A percentile compares a stretch with the other conserved stretches of the same genome.
These are phyloP conservation scores for Dichomitus squalens DNA, from an alignment of 1,284 basidiomycete genomes.

Conservation along the genomic window DNA sequence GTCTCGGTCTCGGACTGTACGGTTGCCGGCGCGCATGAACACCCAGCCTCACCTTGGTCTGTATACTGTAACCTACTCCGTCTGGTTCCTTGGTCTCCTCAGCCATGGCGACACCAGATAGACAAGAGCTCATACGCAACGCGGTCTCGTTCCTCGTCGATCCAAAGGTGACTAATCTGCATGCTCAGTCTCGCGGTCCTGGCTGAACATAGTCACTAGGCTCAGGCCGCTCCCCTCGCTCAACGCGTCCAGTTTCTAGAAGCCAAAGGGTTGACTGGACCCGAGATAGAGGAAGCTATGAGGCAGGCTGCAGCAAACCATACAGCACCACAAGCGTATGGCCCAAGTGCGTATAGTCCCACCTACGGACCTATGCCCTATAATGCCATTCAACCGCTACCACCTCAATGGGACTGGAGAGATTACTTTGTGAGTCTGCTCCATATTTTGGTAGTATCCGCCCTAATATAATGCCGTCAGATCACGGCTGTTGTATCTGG, in stretches of 20 bases:
- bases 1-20: not conserved
- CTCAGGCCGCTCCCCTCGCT: slow-evolving; percentile 76
- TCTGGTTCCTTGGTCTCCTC: not conserved
- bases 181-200: not conserved
- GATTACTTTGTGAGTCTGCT: slow-evolving; percentile 89
- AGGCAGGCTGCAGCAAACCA: slow-evolving; percentile 53
- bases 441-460: too few species aligned
- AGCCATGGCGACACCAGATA: slow-evolving; percentile 53
- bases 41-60: not conserved
- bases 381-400: slow-evolving; percentile 38
- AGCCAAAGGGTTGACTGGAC: slow-evolving; percentile 84
- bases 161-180: slow-evolving; percentile 53
- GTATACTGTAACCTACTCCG: not conserved
- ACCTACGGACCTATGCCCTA: slow-evolving; percentile 49
- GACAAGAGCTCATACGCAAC: slow-evolving; percentile 77
- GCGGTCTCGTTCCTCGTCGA: slow-evolving; percentile 83
- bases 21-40: slow-evolving; percentile 1
- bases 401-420: slow-evolving; percentile 83
- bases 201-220: slow-evolving; percentile 40
- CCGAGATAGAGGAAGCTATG: slow-evolving; percentile 90
- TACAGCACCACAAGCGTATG: slow-evolving; percentile 25
- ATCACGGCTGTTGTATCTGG: slow-evolving; percentile 95
- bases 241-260: slow-evolving; percentile 93
- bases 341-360: slow-evolving; percentile 36
- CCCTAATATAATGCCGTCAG: slow-evolving; percentile 46